Evolutionary conservation across 2,329 filamentous ascomycete genomes (phyloP).

Genomic region (Aspergillus bombycis): DNA sequence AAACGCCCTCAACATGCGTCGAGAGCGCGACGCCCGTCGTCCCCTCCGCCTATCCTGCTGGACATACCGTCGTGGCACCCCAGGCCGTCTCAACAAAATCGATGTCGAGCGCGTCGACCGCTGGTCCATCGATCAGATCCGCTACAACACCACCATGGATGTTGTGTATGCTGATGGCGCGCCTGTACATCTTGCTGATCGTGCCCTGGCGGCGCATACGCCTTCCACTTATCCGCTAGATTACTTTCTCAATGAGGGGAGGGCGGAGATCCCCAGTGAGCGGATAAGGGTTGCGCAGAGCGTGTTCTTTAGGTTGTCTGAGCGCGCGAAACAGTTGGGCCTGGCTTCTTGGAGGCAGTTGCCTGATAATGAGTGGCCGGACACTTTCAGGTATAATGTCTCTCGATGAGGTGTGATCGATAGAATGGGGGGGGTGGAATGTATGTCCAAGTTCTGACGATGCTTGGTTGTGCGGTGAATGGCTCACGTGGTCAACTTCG

Average conservation of each 20-base stretch:
- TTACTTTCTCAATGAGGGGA: conserved; percentile 21
- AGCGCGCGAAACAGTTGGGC: conserved; percentile 12
- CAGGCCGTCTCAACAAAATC: conserved; percentile 15
- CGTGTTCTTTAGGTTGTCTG: conserved; percentile 22
- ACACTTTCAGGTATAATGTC: conserved; percentile 15
- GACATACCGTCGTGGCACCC: conserved; percentile 22
- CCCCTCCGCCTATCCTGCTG: conserved; percentile 33
- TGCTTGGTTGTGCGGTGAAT: not conserved
- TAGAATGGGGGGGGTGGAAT: not conserved
- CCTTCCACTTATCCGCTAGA: conserved; percentile 20
- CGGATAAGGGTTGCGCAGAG: conserved; percentile 19
- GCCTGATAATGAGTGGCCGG: conserved; percentile 20
- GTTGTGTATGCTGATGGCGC: conserved; percentile 17
- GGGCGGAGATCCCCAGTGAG: conserved; percentile 16
- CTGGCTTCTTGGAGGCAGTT: conserved; percentile 24
- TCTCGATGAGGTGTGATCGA: not conserved
- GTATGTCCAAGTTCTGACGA: not conserved
- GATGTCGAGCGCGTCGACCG: conserved; percentile 33
- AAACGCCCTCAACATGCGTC: conserved; percentile 33
- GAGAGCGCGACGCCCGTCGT: conserved; percentile 28
- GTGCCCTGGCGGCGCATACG: conserved; percentile 11
- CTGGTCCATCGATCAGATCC: conserved; percentile 27
- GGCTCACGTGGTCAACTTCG: no score
- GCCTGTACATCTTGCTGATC: conserved; percentile 22
- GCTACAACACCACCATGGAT: conserved; percentile 32